Base-by-base conservation (phyloP, 2,329 filamentous ascomycete species). In the Aspergillus cejpii region DNA sequence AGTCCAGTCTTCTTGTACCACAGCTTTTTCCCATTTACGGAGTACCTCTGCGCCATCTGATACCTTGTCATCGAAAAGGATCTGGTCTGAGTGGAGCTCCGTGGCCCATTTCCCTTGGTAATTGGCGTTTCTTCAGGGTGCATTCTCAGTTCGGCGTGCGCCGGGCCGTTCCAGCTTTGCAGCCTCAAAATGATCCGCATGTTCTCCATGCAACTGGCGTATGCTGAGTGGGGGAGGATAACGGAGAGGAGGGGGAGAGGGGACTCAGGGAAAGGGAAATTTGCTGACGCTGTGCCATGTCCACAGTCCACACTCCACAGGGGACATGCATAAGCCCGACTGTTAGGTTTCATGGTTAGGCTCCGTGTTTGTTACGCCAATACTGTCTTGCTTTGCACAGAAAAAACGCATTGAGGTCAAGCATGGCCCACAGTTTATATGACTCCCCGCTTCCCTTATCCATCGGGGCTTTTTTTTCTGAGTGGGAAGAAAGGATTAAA, bases 111-210 rank as follows among this genome's bases (percentile, higher is more conserved):
- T 52, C 42, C 51, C 51, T 53, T 42, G 52, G 49, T 50, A 34
- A 59, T 55, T 62, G 62, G 62, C 58, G 57, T 64, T 62, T 59
- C 62, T 63, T 62, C 56, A 64, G 54, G 60, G 58, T 60, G 58
- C 56, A 57, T 57, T 53, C 57, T 57, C 63, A 62, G 61, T 67
- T n/a, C 60, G 64, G 60, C 64, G 64, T 67, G 66, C 66, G 63
- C 64, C 67, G 67, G 67, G 60, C 67, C 67, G 67, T 68, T 64
- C 67, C 67, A 69, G 65, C 64, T 10, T 66, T 67, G 64, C 66
- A 67, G 64, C 63, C 64, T 66, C 65, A 64, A 57, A 59, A 64
- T 66, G 64, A 67, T 67, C 61, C 64, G 65, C 65, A 67, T 63
- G 52, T 60, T 52, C 56, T 50, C 60, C 55, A 58, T 61, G 56